Conservation (phyloP, 352 stramenopile genomes). For the Phytophthora pisi region DNA sequence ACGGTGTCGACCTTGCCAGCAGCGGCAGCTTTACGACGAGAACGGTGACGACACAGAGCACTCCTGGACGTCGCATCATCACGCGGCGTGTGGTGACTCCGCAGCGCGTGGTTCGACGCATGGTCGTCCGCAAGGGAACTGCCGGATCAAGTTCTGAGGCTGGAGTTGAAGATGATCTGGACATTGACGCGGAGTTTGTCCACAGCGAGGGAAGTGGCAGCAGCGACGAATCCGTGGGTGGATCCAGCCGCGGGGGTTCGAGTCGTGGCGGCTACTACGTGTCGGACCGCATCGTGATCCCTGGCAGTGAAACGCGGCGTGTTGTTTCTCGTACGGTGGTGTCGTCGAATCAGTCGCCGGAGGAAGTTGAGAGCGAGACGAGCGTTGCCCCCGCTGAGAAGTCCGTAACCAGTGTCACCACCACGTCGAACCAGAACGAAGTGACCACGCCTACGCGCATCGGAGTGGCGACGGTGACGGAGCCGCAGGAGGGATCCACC, state of each 20-base stretch:
- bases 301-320: slow-evolving; percentile 8
- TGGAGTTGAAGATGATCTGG: slow-evolving; percentile 14
- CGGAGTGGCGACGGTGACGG: slow-evolving; percentile 3
- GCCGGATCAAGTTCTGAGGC: slow-evolving; percentile 8
- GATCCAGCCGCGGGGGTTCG: slow-evolving; percentile 9
- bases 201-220: slow-evolving; percentile 26
- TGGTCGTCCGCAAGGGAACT: slow-evolving; percentile 23
- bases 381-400: neutral
- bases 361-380: neutral
- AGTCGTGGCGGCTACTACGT: slow-evolving; percentile 7
- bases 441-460: neutral
- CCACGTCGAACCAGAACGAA: slow-evolving; percentile 4
- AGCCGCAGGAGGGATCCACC: slow-evolving; percentile 4
- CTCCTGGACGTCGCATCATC: slow-evolving; percentile 17
- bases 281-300: slow-evolving; percentile 17
- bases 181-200: slow-evolving; percentile 22
- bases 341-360: slow-evolving; percentile 5
- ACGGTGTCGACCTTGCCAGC: neutral
- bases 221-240: slow-evolving; percentile 23
- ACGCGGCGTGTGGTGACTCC: slow-evolving; percentile 39
- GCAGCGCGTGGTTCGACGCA: slow-evolving; percentile 31
- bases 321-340: slow-evolving; percentile 12
- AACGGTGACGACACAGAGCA: slow-evolving; percentile 15
- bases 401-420: neutral
- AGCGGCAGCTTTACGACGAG: slow-evolving; percentile 12